Base-by-base conservation (phyloP, 345 rosid genomes). In the Lumnitzera racemosa region DNA sequence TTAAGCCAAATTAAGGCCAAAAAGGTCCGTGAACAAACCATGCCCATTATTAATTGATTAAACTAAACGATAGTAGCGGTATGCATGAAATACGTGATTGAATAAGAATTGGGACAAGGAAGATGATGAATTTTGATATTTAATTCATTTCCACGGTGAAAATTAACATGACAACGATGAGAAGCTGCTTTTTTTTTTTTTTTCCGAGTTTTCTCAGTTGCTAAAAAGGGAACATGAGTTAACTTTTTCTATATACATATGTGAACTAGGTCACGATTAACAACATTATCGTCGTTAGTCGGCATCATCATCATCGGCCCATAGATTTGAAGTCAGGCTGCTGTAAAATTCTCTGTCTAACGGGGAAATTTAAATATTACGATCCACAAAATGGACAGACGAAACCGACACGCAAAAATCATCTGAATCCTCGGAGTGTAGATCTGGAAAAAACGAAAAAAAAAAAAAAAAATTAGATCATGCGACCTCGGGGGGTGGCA, bases 401-500 rank as follows among this genome's bases (percentile, higher is more conserved):
- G 57, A 58, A 58, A 58, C 56, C 57, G 43, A 36, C 24, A 65
- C 41, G 46, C 55, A 51, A 47, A 47, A 49, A 64, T 11, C 6
- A 56, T 47, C 50, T 25, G 59, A 66, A 57, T 24, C 27, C 47
- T 25, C 54, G 29, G 24, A 41, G 36, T 60, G 14, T 14, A 24
- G 43, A 71, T 53, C 64, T 67, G 46, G 51, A 36, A 13, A 48
- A 36, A 36, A 55, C 58, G 62, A 61, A 61, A 71, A 62, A 77
- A 70, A 69, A 61, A 71, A 62, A 77, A 70, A 69, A 51, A 24
- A 31, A 57, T 51, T 55, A 60, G 15, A 59, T 83, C 79, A 88
- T 6, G 77, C 86, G 3, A 76, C 78, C 71, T 85, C 87, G 1
- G 81, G 66, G 2, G 95, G 81, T 20, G 87, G 90, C 25, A 72